Conservation (phyloP, 2,329 filamentous ascomycete species). For the Rutstroemia sp. region DNA sequence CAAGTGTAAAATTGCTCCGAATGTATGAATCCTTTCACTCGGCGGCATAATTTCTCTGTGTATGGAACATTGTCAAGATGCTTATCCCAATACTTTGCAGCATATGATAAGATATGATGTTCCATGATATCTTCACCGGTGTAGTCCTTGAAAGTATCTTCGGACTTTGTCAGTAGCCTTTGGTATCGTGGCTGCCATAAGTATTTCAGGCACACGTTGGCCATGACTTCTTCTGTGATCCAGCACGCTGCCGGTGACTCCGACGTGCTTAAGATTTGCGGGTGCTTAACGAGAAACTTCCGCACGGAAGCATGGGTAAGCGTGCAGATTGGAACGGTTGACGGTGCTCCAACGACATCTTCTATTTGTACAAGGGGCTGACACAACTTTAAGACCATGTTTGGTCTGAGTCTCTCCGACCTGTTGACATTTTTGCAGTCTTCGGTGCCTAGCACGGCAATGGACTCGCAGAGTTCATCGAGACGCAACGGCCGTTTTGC, state of each 20-base stretch:
- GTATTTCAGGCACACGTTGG: constrained; percentile 1
- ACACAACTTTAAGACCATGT: background rate
- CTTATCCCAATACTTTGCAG: background rate
- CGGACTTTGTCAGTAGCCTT: background rate
- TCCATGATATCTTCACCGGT: background rate
- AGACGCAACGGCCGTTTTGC: background rate
- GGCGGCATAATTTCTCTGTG: background rate
- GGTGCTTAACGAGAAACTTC: background rate
- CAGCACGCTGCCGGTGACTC: background rate
- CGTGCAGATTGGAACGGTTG: background rate
- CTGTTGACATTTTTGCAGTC: background rate
- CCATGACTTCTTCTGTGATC: background rate
- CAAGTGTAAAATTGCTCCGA: background rate
- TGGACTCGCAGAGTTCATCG: constrained; percentile 3
- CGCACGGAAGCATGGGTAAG: background rate
- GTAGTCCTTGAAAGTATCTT: background rate
- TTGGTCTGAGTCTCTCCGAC: background rate
- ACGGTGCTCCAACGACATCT: background rate
- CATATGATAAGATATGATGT: background rate
- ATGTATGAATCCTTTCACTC: background rate
- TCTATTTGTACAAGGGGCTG: constrained; percentile 1
- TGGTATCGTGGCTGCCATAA: constrained; percentile 3
- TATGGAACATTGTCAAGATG: constrained; percentile 1
- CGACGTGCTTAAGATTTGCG: background rate
- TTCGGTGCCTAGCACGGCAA: background rate